These are phyloP conservation scores for Gomphus bonarii DNA, from an alignment of 1,284 basidiomycete genomes.

Conservation along the genomic window DNA sequence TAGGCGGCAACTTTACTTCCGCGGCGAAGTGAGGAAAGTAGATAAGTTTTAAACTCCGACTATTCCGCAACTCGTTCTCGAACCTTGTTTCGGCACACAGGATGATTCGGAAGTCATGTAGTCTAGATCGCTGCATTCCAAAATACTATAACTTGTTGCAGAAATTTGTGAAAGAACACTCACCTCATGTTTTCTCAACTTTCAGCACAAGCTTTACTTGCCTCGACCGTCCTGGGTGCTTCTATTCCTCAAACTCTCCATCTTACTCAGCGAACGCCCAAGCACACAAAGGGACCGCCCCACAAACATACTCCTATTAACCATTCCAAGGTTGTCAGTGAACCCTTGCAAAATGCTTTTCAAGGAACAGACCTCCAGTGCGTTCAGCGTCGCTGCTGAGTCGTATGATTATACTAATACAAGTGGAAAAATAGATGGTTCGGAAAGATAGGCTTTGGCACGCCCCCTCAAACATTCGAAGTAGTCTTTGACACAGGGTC, in stretches of 20 bases:
- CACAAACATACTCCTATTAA: neutral
- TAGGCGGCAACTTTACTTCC: neutral
- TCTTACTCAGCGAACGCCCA: neutral
- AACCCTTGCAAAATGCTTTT: neutral
- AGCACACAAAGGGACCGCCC: neutral
- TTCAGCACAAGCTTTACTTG: neutral
- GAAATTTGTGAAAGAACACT: neutral
- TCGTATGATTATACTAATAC: neutral
- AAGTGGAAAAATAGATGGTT: neutral
- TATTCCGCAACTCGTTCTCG: neutral
- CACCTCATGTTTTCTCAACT: neutral
- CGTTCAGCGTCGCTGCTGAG: neutral
- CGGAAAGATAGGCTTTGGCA: constrained; percentile 4
- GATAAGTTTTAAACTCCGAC: neutral
- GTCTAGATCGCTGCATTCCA: neutral
- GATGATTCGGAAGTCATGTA: neutral
- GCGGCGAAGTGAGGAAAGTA: neutral
- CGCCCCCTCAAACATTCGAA: constrained; percentile 6
- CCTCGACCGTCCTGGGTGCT: neutral
- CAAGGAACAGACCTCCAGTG: constrained; percentile 4
- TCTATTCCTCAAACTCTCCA: neutral
- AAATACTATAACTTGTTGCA: neutral
- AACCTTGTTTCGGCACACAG: neutral
- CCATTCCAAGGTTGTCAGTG: neutral
- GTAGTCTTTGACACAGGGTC: constrained; percentile 6